These are phyloP conservation scores for Melanogaster broomeanus DNA, from an alignment of 768 basidiomycete species.

Conservation along the genomic window DNA sequence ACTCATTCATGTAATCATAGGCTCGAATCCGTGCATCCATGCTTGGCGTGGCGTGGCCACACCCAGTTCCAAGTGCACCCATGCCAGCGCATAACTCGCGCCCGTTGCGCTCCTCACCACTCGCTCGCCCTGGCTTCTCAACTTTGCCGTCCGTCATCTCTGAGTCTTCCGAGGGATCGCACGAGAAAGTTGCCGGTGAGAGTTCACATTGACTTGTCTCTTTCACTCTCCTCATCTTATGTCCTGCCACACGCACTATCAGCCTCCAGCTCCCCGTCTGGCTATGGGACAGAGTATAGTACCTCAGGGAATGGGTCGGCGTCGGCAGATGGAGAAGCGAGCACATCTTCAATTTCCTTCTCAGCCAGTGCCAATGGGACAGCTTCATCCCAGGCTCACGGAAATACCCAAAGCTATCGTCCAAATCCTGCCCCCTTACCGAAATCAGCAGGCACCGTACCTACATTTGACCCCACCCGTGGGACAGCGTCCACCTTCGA, in stretches of 20 bases:
- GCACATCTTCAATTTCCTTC: conserved; percentile 25
- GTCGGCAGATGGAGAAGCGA: conserved; percentile 16
- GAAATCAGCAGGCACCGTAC: conserved; percentile 11
- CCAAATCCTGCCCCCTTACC: conserved; percentile 4
- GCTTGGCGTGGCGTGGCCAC: conserved; percentile 4
- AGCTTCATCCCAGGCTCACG: conserved; percentile 22
- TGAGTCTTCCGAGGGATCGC: conserved; percentile 21
- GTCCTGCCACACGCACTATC: conserved; percentile 16
- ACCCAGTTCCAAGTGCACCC: conserved; percentile 1
- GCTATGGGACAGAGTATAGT: conserved; percentile 15
- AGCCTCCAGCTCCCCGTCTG: conserved; percentile 11
- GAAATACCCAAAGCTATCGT: not conserved
- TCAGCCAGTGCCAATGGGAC: conserved; percentile 7
- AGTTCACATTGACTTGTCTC: not conserved
- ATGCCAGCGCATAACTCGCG: conserved; percentile 22
- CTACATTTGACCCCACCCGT: conserved; percentile 10
- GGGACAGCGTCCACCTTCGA: not conserved
- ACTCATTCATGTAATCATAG: conserved; percentile 20
- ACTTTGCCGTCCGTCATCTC: conserved; percentile 24
- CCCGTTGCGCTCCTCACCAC: conserved; percentile 32
- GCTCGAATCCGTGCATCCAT: conserved; percentile 14
- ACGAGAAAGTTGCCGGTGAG: conserved; percentile 4
- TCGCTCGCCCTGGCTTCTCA: conserved; percentile 26
- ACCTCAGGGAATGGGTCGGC: conserved; percentile 7
- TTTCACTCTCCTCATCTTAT: conserved; percentile 16